A percentile compares a stretch with the other conserved stretches of the same genome.
These are phyloP conservation scores for Ajuga reptans DNA, from an alignment of 305 asterid genomes.

Conservation along the genomic window DNA sequence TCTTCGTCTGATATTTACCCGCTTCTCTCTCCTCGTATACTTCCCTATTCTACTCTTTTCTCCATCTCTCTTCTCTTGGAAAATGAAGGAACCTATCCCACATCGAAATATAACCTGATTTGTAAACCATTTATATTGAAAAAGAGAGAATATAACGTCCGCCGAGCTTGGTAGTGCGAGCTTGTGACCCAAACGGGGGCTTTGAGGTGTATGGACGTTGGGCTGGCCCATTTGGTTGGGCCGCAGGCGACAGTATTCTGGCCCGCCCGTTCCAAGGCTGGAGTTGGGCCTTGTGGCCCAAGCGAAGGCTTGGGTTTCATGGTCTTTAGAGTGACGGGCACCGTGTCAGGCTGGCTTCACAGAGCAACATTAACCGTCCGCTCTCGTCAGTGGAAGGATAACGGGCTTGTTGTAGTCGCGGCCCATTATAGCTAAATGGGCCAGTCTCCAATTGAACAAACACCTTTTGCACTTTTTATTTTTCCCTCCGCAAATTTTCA, in stretches of 20 bases:
- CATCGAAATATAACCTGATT: no score
- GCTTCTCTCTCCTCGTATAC: background rate
- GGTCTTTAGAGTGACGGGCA: constrained; percentile 12
- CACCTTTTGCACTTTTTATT: background rate
- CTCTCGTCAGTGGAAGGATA: constrained; percentile 25
- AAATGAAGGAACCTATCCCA: no score
- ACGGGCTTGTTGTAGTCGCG: constrained; percentile 10
- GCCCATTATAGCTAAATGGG: background rate
- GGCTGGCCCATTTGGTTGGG: background rate
- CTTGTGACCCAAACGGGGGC: constrained; percentile 2
- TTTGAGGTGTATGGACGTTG: background rate
- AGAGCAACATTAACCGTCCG: constrained; percentile 12
- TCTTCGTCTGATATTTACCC: background rate
- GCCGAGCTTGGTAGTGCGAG: background rate
- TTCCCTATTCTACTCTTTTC: background rate
- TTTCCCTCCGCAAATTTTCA: no score
- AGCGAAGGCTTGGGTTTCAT: constrained; percentile 10
- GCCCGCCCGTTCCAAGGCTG: no score
- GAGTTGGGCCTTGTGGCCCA: background rate
- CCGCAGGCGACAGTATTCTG: background rate
- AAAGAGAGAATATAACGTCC: no score
- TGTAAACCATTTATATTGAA: no score
- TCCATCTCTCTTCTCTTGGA: background rate
- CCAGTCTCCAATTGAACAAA: background rate
- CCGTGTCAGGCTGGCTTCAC: background rate